Conservation (phyloP, 1,284 basidiomycete species). For the Hypsizygus ulmarius region DNA sequence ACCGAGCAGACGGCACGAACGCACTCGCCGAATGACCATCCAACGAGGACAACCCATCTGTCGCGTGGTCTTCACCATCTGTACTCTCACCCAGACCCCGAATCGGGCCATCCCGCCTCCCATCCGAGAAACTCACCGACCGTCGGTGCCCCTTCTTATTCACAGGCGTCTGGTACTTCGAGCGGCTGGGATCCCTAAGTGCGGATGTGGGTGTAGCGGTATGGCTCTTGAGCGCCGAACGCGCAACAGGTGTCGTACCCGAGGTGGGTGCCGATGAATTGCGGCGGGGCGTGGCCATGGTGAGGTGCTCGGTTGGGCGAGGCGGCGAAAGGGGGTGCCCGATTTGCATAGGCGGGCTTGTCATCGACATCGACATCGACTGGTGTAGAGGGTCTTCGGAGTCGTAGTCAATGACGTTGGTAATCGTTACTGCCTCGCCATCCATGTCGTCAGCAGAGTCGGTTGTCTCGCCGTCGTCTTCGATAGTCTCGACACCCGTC, state of each 20-base stretch:
- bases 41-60: slow-evolving; percentile 27
- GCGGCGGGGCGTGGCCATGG: slow-evolving; percentile 23
- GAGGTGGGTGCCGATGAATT: slow-evolving; percentile 12
- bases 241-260: slow-evolving; percentile 40
- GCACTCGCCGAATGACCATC: slow-evolving; percentile 28
- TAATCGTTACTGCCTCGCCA: slow-evolving; percentile 29
- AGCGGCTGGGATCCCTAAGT: slow-evolving; percentile 46
- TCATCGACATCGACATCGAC: slow-evolving; percentile 11
- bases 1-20: slow-evolving; percentile 62
- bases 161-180: slow-evolving; percentile 50
- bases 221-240: slow-evolving; percentile 55
- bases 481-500: slow-evolving; percentile 41
- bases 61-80: slow-evolving; percentile 33
- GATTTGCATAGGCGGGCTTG: slow-evolving; percentile 11
- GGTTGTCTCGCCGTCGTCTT: slow-evolving; percentile 43
- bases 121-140: slow-evolving; percentile 94
- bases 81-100: slow-evolving; percentile 47
- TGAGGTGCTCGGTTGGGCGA: slow-evolving; percentile 14
- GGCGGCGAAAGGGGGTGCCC: slow-evolving; percentile 19
- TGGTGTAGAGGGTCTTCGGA: slow-evolving; percentile 39
- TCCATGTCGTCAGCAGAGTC: slow-evolving; percentile 46
- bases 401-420: slow-evolving; percentile 35
- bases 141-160: slow-evolving; percentile 51
- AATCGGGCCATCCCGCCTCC: slow-evolving; percentile 82
- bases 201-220: slow-evolving; percentile 53